Base-by-base conservation (phyloP, 192 early-diverging fungal genomes). In the Linnemannia exigua region DNA sequence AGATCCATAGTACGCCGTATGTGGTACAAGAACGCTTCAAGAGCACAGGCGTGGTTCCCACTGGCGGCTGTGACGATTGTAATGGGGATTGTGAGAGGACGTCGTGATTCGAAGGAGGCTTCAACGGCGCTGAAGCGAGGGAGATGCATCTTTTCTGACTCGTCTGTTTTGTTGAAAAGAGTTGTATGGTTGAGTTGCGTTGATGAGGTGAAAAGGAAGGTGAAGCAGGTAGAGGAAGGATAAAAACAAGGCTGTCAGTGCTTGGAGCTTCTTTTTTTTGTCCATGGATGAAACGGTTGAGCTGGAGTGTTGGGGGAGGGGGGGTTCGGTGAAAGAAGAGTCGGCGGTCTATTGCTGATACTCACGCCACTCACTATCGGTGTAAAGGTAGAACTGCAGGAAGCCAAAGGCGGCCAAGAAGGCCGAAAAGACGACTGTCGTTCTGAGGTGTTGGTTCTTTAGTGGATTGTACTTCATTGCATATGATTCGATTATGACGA, bases 21-120 rank as follows among this genome's bases (percentile, higher is more conserved):
- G 8, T 88, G 67, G 51, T 91, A 90, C n/a, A 92, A 46, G 67
- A 88, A 90, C n/a, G 74, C 87, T 48, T 90, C 89, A 25, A 91
- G 71, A 0, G 89, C 80, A 79, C 90, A 92, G 25, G 83, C 70
- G 69, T 92, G 90, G 50, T 91, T 92, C 2, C 71, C 87, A 72
- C 89, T 91, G 31, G 84, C 89, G 0, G 84, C 91, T 5, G 89
- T 92, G 9, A 92, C 87, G 68, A 92, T 91, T 1, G 90, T 92
- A 20, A 87, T 87, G 6, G 72, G 82, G n/a, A 71, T n/a, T 19
- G 12, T 25, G 0, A 84, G 51, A 7, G 46, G 70, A 15, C 51
- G 76, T 20, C 46, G 71, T 36, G 75, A 72, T 22, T 84, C 82
- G 25, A 74, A 47, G 33, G 46, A 68, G 28, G 74, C 69, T 8